A percentile compares a stretch with the other conserved stretches of the same genome.
phyloP scores from a whole-genome alignment of 2,329 filamentous ascomycete genomes.

The Colletotrichum sp. region DNA sequence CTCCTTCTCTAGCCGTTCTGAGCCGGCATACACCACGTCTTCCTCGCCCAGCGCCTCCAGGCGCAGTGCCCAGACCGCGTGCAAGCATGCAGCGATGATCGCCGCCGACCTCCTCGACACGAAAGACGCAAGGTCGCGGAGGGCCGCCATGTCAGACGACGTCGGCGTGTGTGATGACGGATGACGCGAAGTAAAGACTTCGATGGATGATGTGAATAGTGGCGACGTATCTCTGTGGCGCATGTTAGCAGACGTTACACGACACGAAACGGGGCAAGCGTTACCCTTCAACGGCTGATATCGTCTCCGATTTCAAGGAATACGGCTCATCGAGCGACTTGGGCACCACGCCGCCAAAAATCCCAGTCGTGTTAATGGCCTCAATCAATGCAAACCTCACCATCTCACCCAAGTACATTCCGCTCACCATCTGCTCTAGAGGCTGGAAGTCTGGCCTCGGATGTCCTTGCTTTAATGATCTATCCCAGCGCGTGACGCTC shows the following conservation, averaged over 20 bases:
- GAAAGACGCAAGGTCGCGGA: slow-evolving; percentile 58
- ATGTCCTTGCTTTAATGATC: slow-evolving; percentile 55
- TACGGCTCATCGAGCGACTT: slow-evolving; percentile 57
- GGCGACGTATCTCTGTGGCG: slow-evolving; percentile 47
- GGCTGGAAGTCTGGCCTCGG: slow-evolving; percentile 66
- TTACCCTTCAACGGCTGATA: slow-evolving; percentile 64
- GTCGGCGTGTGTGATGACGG: slow-evolving; percentile 48
- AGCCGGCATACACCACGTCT: slow-evolving; percentile 22
- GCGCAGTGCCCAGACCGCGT: slow-evolving; percentile 63
- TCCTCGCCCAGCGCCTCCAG: slow-evolving; percentile 47
- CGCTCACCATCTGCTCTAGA: slow-evolving; percentile 66
- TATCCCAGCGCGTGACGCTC: slow-evolving; percentile 67
- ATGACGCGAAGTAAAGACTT: slow-evolving; percentile 55
- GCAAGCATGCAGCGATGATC: slow-evolving; percentile 63
- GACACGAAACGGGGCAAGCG: neutral
- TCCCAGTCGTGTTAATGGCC: slow-evolving; percentile 57
- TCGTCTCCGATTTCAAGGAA: slow-evolving; percentile 64
- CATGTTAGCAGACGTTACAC: neutral
- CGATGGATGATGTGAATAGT: slow-evolving; percentile 47
- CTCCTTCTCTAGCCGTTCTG: slow-evolving; percentile 54
- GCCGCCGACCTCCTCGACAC: slow-evolving; percentile 64
- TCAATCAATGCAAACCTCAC: slow-evolving; percentile 63
- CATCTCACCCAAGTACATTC: slow-evolving; percentile 72
- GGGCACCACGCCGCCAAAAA: slow-evolving; percentile 63
- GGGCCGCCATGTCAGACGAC: slow-evolving; percentile 52